Conservation (phyloP, 768 basidiomycete genomes). For the Russula dissimulans region DNA sequence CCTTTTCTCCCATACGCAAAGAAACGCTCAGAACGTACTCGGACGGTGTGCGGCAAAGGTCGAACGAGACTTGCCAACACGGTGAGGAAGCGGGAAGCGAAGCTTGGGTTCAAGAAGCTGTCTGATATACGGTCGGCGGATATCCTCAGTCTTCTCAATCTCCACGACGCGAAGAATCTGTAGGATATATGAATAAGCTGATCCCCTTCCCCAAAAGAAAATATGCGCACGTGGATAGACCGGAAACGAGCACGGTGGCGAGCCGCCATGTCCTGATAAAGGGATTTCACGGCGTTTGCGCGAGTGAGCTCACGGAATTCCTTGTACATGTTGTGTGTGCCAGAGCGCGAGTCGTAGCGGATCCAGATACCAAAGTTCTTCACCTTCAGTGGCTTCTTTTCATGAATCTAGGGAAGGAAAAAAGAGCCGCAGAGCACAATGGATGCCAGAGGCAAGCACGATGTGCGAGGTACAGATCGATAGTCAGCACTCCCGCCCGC, state of each 20-base stretch:
- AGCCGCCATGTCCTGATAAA: slow-evolving; percentile 99
- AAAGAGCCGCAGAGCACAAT: slow-evolving; percentile 19
- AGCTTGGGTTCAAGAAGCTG: slow-evolving; percentile 84
- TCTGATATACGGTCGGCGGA: slow-evolving; percentile 97
- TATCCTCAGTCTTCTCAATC: slow-evolving; percentile 83
- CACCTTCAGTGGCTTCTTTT: slow-evolving; percentile 96
- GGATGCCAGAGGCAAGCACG: slow-evolving; percentile 23
- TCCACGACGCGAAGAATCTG: slow-evolving; percentile 97
- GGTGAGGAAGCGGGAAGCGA: slow-evolving; percentile 96
- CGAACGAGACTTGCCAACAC: slow-evolving; percentile 67
- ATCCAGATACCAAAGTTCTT: slow-evolving; percentile 99
- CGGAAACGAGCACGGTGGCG: slow-evolving; percentile 98
- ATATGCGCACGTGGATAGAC: slow-evolving; percentile 77
- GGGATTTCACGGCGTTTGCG: slow-evolving; percentile 88
- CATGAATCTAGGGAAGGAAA: slow-evolving; percentile 64
- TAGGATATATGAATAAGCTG: background rate
- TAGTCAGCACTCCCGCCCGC: slow-evolving; percentile 60
- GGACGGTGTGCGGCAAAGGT: slow-evolving; percentile 78
- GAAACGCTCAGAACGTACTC: slow-evolving; percentile 46
- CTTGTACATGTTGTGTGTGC: slow-evolving; percentile 99
- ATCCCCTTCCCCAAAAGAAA: background rate
- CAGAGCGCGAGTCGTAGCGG: slow-evolving; percentile 98
- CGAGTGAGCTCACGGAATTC: slow-evolving; percentile 94
- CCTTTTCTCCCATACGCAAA: background rate
- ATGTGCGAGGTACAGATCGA: slow-evolving; percentile 25